phyloP scores from a whole-genome alignment of 225 moss, liverwort and hornwort genomes.

The Polytrichum formosum region DNA sequence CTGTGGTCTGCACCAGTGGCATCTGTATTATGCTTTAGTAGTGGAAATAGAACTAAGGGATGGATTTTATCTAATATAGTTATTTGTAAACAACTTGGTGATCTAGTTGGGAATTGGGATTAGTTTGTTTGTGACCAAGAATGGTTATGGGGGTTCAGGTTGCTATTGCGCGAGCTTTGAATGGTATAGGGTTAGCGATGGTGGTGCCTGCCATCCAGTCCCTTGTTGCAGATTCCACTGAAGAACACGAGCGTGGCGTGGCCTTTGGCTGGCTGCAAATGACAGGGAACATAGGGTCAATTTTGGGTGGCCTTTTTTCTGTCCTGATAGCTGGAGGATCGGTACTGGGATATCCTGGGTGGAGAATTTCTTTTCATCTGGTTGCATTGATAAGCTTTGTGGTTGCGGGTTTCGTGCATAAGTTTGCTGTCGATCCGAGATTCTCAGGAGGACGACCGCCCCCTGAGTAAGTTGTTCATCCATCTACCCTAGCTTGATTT shows the following conservation, averaged over 20 bases:
- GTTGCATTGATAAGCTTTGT: slow-evolving; percentile 65
- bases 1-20: too few relatives aligned
- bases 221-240: slow-evolving; percentile 85
- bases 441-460: slow-evolving; percentile 41
- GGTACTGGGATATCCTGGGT: slow-evolving; percentile 64
- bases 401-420: slow-evolving; percentile 59
- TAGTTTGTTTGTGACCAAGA: neutral
- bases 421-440: slow-evolving; percentile 67
- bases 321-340: slow-evolving; percentile 63
- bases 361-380: slow-evolving; percentile 85
- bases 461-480: slow-evolving; percentile 41
- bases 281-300: slow-evolving; percentile 73
- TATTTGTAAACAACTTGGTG: too few relatives aligned
- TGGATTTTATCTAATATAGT: too few relatives aligned
- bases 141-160: slow-evolving; percentile 51
- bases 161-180: slow-evolving; percentile 78
- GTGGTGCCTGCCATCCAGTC: slow-evolving; percentile 87
- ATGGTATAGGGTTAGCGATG: slow-evolving; percentile 92
- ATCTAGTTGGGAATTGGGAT: too few relatives aligned
- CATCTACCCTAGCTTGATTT: too few relatives aligned
- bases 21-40: too few relatives aligned
- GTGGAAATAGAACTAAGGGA: too few relatives aligned
- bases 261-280: slow-evolving; percentile 89
- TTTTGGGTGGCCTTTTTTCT: slow-evolving; percentile 74
- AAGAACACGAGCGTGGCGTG: slow-evolving; percentile 63